A percentile compares a stretch with the other conserved stretches of the same genome.
Conservation (phyloP, 78 protist species). For the Dictyostelium capitatum region DNA sequence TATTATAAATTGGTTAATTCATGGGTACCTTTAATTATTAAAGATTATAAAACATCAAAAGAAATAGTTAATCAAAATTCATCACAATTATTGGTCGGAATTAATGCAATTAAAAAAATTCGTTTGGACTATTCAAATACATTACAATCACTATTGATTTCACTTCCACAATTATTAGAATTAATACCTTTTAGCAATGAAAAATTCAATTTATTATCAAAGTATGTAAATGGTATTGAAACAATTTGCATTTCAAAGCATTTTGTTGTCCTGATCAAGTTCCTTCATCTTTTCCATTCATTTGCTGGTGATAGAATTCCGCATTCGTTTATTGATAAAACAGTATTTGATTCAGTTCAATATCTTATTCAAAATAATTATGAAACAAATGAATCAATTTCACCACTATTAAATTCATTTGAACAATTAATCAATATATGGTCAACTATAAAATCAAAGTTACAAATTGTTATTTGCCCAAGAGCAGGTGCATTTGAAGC, state of each 20-base stretch:
- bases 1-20: neutral
- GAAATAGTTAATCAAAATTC: neutral
- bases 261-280: neutral
- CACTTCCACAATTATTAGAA: neutral
- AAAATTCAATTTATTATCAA: neutral
- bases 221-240: neutral
- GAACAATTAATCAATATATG: neutral
- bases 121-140: neutral
- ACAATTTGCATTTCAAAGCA: neutral
- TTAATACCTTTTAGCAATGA: neutral
- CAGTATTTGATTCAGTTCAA: neutral
- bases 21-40: neutral
- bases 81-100: too few species aligned
- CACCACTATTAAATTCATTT: neutral
- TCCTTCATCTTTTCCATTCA: neutral
- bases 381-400: neutral
- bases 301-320: neutral
- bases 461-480: slow-evolving; percentile 6
- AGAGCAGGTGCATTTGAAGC: slow-evolving; percentile 1
- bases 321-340: neutral
- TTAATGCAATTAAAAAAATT: neutral
- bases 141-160: neutral
- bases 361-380: neutral
- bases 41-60: neutral
- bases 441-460: neutral